A percentile compares a stretch with the other conserved stretches of the same genome.
phyloP scores from a whole-genome alignment of 1,139 yeast species.

The Pichia sp. region DNA sequence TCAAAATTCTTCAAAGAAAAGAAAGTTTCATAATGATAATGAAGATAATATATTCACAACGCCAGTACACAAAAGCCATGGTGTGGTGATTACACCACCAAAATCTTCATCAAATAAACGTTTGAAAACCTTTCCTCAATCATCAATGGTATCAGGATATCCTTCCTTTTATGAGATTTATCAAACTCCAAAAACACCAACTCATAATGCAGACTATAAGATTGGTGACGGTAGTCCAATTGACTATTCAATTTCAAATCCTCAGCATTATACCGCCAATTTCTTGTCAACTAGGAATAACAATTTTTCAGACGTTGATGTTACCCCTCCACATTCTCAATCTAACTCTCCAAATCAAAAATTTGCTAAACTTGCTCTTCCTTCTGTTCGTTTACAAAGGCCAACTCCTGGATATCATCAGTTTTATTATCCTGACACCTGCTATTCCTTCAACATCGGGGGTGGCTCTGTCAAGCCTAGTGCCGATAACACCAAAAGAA shows the following conservation, averaged over 20 bases:
- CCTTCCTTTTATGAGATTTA: slow-evolving; percentile 4
- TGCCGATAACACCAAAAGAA: slow-evolving; percentile 20
- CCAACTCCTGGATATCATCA: slow-evolving; percentile 14
- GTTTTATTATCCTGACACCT: slow-evolving; percentile 30
- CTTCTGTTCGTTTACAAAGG: slow-evolving; percentile 10
- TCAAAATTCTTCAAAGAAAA: not conserved
- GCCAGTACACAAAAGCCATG: not conserved
- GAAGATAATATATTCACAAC: not conserved
- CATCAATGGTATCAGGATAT: slow-evolving; percentile 25
- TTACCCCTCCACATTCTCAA: slow-evolving; percentile 29
- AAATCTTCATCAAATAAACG: slow-evolving; percentile 12
- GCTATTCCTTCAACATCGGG: slow-evolving; percentile 35
- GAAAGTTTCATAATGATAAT: not conserved
- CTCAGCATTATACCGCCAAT: slow-evolving; percentile 6
- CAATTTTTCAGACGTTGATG: not conserved
- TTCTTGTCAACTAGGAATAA: slow-evolving; percentile 2
- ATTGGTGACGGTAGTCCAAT: not conserved
- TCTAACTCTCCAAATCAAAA: slow-evolving; percentile 27
- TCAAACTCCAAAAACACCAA: slow-evolving; percentile 19
- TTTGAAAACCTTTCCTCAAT: slow-evolving; percentile 6
- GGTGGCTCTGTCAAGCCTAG: slow-evolving; percentile 15
- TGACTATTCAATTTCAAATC: slow-evolving; percentile 11
- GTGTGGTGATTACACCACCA: slow-evolving; percentile 13
- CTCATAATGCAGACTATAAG: not conserved
- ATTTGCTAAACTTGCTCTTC: slow-evolving; percentile 18